Conservation (phyloP, 495 filamentous ascomycete species). For the Aspergillus nidulans region DNA sequence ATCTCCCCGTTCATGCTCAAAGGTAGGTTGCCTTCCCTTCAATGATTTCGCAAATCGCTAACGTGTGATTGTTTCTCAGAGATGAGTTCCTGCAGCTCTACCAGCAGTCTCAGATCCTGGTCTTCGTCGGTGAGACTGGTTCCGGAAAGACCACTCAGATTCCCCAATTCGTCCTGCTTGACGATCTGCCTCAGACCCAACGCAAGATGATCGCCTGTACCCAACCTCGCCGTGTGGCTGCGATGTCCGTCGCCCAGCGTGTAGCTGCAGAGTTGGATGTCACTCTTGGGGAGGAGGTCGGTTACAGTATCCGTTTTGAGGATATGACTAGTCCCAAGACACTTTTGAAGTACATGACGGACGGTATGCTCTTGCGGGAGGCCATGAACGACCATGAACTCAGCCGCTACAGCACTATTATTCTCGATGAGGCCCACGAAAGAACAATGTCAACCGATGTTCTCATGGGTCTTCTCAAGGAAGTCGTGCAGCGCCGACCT, state of each 20-base stretch:
- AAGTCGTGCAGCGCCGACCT: conserved; percentile 69
- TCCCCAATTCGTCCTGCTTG: conserved; percentile 94
- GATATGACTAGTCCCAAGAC: conserved; percentile 90
- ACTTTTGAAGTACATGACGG: conserved; percentile 98
- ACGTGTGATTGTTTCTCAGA: conserved; percentile 33
- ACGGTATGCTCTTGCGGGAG: conserved; percentile 97
- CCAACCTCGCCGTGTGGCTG: conserved; percentile 94
- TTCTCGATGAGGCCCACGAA: conserved; percentile 97
- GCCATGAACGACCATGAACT: conserved; percentile 96
- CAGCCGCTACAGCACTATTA: conserved; percentile 91
- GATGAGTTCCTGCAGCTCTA: conserved; percentile 92
- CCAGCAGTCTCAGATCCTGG: conserved; percentile 88
- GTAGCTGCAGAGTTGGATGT: conserved; percentile 97
- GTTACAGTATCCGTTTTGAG: conserved; percentile 98
- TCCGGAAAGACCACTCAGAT: conserved; percentile 99
- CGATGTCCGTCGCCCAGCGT: conserved; percentile 98
- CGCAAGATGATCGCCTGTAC: conserved; percentile 94
- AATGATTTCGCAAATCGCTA: background rate
- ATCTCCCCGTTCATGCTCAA: conserved; percentile 86
- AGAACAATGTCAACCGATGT: conserved; percentile 93
- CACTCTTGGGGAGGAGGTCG: conserved; percentile 87
- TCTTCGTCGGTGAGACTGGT: conserved; percentile 98
- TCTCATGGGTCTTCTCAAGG: conserved; percentile 90
- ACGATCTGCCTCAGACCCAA: conserved; percentile 84
- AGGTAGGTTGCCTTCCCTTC: conserved; percentile 47